Evolutionary conservation across 495 filamentous ascomycete species (phyloP), one percentile per base, ranked within the genome.

Genomic region (Margaritispora aquatica): DNA sequence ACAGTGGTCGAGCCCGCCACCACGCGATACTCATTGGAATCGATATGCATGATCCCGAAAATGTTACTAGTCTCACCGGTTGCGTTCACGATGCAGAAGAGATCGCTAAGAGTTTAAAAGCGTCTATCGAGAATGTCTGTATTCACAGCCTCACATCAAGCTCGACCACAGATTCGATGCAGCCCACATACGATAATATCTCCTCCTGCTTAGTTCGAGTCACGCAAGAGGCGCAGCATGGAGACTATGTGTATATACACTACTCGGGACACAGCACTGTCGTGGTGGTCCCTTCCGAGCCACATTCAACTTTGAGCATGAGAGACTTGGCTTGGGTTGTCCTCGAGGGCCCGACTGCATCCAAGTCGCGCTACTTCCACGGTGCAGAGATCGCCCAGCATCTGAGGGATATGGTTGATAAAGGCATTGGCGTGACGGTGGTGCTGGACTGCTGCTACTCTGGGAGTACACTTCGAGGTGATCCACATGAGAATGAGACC

Each of bases 241-340:
- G 69, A 44, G 66, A 71, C 52, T 65, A 56, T 36, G 60, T 70
- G 17, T 70, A 71, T 34, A 67, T 71, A 22, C 69, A 71, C 51
- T 71, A 62, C 53, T 71, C 69, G 21, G 69, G 69, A 7, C 69
- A 71, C 50, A 66, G 69, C 5, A 63, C 62, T n/a, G 15, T 54
- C 34, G 7, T 24, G 46, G 29, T 13, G 46, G 29, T 13, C 29
- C 63, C 57, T 19, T 41, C 4, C 1, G 31, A 20, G 34, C 17
- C 1, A n/a, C 58, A 29, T 31, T 63, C 62, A 8, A 66, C 63
- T 51, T 17, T 1, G 13, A 29, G 15, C 20, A 65, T 59, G 5
- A 62, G 62, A 9, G 65, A 69, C 49, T 26, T 69, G 34, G 67
- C 65, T 2, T 52, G 63, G 41, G 60, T 60, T 38, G 51, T 69